A percentile compares a stretch with the other conserved stretches of the same genome.
Evolutionary conservation across 345 rosid genomes (phyloP).

Genomic region (Gossypium turneri): DNA sequence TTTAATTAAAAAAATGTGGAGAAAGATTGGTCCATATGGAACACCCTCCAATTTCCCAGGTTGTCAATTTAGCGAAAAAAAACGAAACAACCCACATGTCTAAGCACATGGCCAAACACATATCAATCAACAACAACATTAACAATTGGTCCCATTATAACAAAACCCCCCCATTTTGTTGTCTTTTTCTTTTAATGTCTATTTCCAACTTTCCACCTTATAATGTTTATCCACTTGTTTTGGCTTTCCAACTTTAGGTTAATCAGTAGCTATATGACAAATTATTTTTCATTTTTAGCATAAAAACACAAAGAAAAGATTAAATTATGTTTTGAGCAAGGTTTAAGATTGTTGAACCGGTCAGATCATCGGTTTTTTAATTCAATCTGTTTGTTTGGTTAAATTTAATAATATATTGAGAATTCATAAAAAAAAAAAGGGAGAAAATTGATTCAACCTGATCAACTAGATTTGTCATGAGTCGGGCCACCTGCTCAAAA

Average conservation of each 20-base stretch:
- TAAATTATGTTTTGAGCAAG: too few relatives aligned
- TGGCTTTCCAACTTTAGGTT: background rate
- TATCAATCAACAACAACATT: background rate
- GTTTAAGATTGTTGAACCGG: too few relatives aligned
- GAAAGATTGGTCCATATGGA: background rate
- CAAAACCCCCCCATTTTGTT: background rate
- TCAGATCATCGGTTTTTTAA: too few relatives aligned
- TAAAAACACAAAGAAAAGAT: too few relatives aligned
- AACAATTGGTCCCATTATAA: background rate
- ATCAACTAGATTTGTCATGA: too few relatives aligned
- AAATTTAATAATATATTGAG: too few relatives aligned
- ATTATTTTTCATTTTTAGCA: too few relatives aligned
- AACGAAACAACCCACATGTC: background rate
- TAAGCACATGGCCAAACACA: slow-evolving; percentile 3
- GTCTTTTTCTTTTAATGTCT: background rate
- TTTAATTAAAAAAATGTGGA: background rate
- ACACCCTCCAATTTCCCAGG: background rate
- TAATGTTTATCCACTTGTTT: background rate
- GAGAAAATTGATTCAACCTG: rapidly evolving
- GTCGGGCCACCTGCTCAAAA: rapidly evolving
- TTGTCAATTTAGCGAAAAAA: background rate
- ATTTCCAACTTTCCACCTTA: background rate
- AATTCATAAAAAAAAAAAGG: too few relatives aligned
- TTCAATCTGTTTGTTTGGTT: too few relatives aligned
- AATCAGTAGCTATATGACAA: background rate